phyloP scores from a whole-genome alignment of 306 rosid genomes.

The Nissolia schottii region DNA sequence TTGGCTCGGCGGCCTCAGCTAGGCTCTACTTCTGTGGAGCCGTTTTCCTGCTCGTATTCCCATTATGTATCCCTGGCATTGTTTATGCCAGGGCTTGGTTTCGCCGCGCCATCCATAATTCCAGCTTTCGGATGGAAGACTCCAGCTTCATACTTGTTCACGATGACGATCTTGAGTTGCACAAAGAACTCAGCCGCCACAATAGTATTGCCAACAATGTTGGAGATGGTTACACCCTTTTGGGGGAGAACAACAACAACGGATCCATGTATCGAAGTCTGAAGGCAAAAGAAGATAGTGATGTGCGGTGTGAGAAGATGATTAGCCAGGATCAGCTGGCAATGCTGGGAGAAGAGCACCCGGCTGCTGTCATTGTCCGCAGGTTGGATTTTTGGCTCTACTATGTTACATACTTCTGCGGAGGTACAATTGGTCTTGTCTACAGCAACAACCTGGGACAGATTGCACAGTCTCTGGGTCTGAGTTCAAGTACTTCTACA shows the following conservation, averaged over 20 bases:
- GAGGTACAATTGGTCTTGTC: constrained; percentile 90
- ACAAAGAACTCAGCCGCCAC: constrained; percentile 66
- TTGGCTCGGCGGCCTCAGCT: constrained; percentile 45
- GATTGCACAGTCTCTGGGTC: constrained; percentile 74
- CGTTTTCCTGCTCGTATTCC: constrained; percentile 59
- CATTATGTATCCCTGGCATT: constrained; percentile 72
- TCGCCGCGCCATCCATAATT: constrained; percentile 40
- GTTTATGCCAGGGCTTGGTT: constrained; percentile 77
- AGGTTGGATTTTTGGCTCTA: constrained; percentile 92
- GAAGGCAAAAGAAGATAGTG: constrained; percentile 17
- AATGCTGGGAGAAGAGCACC: constrained; percentile 83
- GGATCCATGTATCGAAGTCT: constrained; percentile 14
- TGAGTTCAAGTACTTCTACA: constrained; percentile 49
- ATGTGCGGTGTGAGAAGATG: constrained; percentile 38
- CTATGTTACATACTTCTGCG: constrained; percentile 72
- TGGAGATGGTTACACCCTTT: constrained; percentile 29
- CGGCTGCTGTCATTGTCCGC: constrained; percentile 46
- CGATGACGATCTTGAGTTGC: constrained; percentile 84
- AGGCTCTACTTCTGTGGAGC: constrained; percentile 55
- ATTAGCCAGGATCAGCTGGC: constrained; percentile 54
- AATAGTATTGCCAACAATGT: constrained; percentile 24
- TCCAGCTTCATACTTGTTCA: constrained; percentile 72
- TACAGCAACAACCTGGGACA: constrained; percentile 95
- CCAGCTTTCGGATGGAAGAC: constrained; percentile 58
- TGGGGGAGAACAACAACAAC: constrained; percentile 16